phyloP scores from a whole-genome alignment of 768 basidiomycete species.

The Leucosporidium creatinivorum region DNA sequence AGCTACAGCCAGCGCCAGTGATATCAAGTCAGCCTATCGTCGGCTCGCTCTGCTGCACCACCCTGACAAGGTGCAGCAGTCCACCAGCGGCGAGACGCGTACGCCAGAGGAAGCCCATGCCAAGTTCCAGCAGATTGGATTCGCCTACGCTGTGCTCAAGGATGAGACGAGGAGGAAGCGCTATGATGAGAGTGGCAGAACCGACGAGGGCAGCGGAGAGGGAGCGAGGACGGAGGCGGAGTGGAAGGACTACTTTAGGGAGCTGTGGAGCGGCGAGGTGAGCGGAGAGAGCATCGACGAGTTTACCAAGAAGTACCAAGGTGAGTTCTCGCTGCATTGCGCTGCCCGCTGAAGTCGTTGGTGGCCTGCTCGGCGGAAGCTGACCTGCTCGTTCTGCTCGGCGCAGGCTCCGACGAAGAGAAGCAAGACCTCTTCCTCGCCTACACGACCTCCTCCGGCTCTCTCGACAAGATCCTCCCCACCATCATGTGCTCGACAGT shows the following conservation, averaged over 20 bases:
- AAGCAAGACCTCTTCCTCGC: constrained; percentile 66
- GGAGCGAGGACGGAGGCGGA: constrained; percentile 60
- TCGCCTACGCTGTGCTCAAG: constrained; percentile 80
- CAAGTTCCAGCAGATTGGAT: constrained; percentile 53
- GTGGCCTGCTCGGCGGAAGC: not conserved
- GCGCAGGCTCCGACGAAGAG: constrained; percentile 62
- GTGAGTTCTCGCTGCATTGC: constrained; percentile 44
- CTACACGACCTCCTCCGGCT: constrained; percentile 64
- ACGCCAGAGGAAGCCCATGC: not conserved
- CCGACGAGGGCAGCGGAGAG: constrained; percentile 60
- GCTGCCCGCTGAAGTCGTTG: constrained; percentile 15
- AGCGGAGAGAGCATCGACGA: constrained; percentile 62
- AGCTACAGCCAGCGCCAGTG: constrained; percentile 6
- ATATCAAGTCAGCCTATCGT: constrained; percentile 55
- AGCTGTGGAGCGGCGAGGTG: constrained; percentile 37
- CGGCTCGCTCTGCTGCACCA: constrained; percentile 72
- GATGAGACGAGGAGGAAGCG: constrained; percentile 66
- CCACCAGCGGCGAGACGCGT: not conserved
- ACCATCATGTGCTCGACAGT: constrained; percentile 76
- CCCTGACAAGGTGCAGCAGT: constrained; percentile 61
- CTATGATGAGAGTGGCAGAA: constrained; percentile 80
- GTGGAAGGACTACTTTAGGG: constrained; percentile 85
- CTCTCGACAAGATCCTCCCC: constrained; percentile 71
- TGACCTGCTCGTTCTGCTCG: not conserved
- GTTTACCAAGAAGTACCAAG: constrained; percentile 90